These are phyloP conservation scores for Mediolabrus comicus DNA, from an alignment of 108 stramenopile genomes.

Conservation along the genomic window DNA sequence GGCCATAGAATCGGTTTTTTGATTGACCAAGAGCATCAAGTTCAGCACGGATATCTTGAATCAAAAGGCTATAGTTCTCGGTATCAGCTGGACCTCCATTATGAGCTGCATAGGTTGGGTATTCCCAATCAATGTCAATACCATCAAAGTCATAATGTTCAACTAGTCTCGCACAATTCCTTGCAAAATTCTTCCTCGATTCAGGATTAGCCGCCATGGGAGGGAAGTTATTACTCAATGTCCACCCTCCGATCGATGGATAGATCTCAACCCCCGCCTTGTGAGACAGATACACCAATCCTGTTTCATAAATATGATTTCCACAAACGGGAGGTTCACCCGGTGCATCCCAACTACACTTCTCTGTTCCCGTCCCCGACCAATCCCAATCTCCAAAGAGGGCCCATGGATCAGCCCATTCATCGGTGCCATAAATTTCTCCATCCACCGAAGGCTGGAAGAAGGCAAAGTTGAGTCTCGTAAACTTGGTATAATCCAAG, in stretches of 20 bases:
- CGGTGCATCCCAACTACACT: conserved; percentile 28
- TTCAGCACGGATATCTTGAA: conserved; percentile 22
- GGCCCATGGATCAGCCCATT: conserved; percentile 29
- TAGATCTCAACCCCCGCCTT: conserved; percentile 33
- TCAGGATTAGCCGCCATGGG: conserved; percentile 12
- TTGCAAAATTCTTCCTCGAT: conserved; percentile 18
- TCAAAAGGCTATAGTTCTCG: conserved; percentile 24
- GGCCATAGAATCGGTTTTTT: conserved; percentile 25
- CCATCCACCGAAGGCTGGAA: conserved; percentile 24
- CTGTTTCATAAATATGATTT: conserved; percentile 1
- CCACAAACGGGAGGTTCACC: conserved; percentile 17
- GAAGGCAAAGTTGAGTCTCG: conserved; percentile 48
- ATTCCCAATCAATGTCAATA: conserved; percentile 19
- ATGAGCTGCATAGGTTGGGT: background rate
- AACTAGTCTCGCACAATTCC: conserved; percentile 32
- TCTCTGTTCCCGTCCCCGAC: background rate
- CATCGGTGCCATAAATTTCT: conserved; percentile 40
- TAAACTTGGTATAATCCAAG: conserved; percentile 33
- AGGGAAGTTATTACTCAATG: conserved; percentile 21
- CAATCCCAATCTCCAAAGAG: conserved; percentile 30
- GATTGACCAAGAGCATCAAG: conserved; percentile 25
- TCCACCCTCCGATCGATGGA: conserved; percentile 41
- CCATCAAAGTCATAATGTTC: conserved; percentile 42
- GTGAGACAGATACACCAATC: conserved; percentile 28
- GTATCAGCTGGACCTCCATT: conserved; percentile 29